Conservation (phyloP, 108 stramenopile genomes). For the Chaetoceros tenuissimus region DNA sequence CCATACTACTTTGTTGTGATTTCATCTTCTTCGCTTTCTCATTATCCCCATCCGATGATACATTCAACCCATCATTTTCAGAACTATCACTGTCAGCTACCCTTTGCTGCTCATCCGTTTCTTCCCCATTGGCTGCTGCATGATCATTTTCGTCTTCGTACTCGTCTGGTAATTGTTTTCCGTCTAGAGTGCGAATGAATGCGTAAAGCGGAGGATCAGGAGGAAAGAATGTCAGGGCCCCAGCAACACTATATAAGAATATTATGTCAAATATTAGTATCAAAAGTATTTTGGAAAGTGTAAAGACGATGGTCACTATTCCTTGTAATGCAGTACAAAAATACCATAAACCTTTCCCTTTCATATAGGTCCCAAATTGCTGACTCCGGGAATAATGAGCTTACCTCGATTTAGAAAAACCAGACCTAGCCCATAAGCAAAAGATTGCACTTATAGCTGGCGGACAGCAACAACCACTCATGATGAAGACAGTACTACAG, state of each 20-base stretch:
- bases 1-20: too few relatives aligned
- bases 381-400: too few relatives aligned
- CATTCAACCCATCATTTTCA: background rate
- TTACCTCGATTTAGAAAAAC: background rate
- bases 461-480: slow-evolving; percentile 81
- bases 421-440: slow-evolving; percentile 55
- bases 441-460: slow-evolving; percentile 73
- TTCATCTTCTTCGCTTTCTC: too few relatives aligned
- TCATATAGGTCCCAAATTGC: too few relatives aligned
- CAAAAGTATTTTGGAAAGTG: too few relatives aligned
- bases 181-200: slow-evolving; percentile 55
- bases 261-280: too few relatives aligned
- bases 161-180: slow-evolving; percentile 42
- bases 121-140: slow-evolving; percentile 5
- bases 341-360: too few relatives aligned
- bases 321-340: too few relatives aligned
- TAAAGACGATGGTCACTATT: too few relatives aligned
- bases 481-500: too few relatives aligned
- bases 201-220: slow-evolving; percentile 79
- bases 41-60: too few relatives aligned
- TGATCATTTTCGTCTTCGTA: slow-evolving; percentile 14
- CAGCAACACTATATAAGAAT: too few relatives aligned
- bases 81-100: slow-evolving; percentile 7
- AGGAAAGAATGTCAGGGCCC: slow-evolving; percentile 80
- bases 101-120: slow-evolving; percentile 1